These are phyloP conservation scores for Aristolochia contorta DNA, from an alignment of 164 flowering plant species.

Conservation along the genomic window DNA sequence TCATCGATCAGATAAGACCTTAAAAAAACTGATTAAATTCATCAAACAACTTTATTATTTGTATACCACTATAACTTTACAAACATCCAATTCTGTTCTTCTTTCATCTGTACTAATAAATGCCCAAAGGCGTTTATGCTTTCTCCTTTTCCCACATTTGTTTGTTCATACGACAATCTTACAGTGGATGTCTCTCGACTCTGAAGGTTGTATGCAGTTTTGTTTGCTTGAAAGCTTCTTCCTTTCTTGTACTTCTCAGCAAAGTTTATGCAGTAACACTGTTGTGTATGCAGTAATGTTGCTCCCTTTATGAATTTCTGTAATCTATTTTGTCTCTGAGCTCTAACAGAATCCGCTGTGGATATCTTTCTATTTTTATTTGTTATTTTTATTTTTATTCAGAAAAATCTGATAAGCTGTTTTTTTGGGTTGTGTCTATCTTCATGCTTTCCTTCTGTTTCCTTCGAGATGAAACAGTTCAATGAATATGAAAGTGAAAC, in stretches of 20 bases:
- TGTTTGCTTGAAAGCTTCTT: not conserved
- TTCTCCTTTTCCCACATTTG: not conserved
- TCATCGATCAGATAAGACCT: too few species aligned
- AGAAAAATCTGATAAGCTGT: too few species aligned
- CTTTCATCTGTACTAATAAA: not conserved
- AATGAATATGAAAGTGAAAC: too few species aligned
- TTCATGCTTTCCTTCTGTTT: too few species aligned
- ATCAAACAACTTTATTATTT: too few species aligned
- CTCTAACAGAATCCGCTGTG: not conserved
- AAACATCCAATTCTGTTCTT: not conserved
- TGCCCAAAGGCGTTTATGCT: not conserved
- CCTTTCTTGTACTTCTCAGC: not conserved
- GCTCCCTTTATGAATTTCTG: not conserved
- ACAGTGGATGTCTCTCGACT: not conserved
- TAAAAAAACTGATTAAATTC: too few species aligned
- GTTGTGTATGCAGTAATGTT: not conserved
- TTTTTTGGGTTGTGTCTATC: too few species aligned
- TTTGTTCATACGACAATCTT: too few species aligned
- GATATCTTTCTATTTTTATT: not conserved
- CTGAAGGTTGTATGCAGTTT: conserved; percentile 6
- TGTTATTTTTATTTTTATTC: too few species aligned
- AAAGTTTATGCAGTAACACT: too few species aligned
- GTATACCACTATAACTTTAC: too few species aligned
- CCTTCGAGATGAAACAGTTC: too few species aligned
- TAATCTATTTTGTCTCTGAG: not conserved